These are phyloP conservation scores for Sporothrix brasiliensis DNA, from an alignment of 2,329 filamentous ascomycete species.

Conservation along the genomic window DNA sequence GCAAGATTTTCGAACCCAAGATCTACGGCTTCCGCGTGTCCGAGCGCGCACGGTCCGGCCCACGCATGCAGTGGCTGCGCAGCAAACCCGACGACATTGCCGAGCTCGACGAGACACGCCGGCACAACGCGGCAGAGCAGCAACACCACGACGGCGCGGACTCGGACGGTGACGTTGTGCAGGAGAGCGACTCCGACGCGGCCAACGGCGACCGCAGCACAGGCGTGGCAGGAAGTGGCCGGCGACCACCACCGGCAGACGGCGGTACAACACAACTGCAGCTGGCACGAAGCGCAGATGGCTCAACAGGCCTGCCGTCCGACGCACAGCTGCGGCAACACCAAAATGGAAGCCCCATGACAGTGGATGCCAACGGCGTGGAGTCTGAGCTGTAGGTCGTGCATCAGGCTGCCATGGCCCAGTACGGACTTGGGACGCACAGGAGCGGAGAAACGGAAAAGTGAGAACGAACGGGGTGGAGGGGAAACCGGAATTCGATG, in stretches of 20 bases:
- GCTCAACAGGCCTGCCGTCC: constrained; percentile 44
- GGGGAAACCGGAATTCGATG: background rate
- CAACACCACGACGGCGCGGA: constrained; percentile 43
- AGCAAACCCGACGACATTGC: constrained; percentile 77
- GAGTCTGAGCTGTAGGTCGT: constrained; percentile 56
- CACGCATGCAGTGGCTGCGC: constrained; percentile 95
- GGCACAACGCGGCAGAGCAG: constrained; percentile 54
- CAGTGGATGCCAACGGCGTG: constrained; percentile 58
- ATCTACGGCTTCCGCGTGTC: constrained; percentile 97
- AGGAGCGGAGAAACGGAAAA: background rate
- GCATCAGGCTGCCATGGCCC: background rate
- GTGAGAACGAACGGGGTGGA: too few relatives aligned
- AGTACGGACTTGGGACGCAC: background rate
- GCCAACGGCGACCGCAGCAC: constrained; percentile 50
- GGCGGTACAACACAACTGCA: constrained; percentile 2
- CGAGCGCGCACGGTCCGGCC: constrained; percentile 84
- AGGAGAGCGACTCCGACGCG: constrained; percentile 56
- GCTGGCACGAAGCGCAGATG: constrained; percentile 29
- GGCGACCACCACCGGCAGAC: constrained; percentile 46
- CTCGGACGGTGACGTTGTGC: constrained; percentile 60
- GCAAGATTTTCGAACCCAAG: constrained; percentile 87
- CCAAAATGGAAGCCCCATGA: constrained; percentile 61
- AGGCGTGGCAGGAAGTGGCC: constrained; percentile 45
- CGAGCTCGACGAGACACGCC: constrained; percentile 78
- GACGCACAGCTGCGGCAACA: constrained; percentile 44